phyloP scores from a whole-genome alignment of 768 basidiomycete species.

The Postia placenta region DNA sequence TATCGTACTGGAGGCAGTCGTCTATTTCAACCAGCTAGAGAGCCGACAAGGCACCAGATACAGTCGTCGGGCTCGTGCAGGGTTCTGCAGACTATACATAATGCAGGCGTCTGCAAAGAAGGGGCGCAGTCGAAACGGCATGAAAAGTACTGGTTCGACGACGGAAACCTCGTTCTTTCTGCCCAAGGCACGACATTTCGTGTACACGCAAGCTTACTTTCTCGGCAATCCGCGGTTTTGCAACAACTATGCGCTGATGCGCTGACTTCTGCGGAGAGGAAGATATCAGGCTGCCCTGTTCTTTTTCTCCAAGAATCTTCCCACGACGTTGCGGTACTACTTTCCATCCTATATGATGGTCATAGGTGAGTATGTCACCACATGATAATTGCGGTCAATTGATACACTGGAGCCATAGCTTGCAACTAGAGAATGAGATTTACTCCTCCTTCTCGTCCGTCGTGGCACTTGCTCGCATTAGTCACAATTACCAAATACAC shows the following conservation, averaged over 20 bases:
- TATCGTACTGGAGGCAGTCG: too few species aligned
- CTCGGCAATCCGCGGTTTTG: conserved; percentile 5
- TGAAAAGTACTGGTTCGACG: conserved; percentile 9
- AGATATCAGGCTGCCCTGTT: conserved; percentile 10
- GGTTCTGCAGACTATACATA: too few species aligned
- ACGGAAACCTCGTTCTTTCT: conserved; percentile 12
- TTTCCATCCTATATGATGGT: background rate
- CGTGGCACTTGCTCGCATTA: background rate
- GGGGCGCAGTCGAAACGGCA: background rate
- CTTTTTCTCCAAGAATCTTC: conserved; percentile 7
- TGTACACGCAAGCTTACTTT: conserved; percentile 8
- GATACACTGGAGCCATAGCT: too few species aligned
- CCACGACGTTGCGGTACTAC: background rate
- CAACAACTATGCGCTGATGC: too few species aligned
- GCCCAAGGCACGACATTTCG: conserved; percentile 5
- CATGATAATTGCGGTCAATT: too few species aligned
- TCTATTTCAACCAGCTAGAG: too few species aligned
- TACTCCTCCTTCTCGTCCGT: background rate
- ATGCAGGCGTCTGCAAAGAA: too few species aligned
- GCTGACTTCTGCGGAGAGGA: too few species aligned
- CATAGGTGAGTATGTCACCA: background rate
- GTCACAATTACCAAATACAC: conserved; percentile 5
- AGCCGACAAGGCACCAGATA: too few species aligned
- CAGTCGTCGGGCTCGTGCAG: too few species aligned
- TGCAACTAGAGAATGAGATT: too few species aligned